A percentile compares a stretch with the other conserved stretches of the same genome.
Evolutionary conservation across 305 asterid species (phyloP).

Genomic region (Fraxinus dipetala): DNA sequence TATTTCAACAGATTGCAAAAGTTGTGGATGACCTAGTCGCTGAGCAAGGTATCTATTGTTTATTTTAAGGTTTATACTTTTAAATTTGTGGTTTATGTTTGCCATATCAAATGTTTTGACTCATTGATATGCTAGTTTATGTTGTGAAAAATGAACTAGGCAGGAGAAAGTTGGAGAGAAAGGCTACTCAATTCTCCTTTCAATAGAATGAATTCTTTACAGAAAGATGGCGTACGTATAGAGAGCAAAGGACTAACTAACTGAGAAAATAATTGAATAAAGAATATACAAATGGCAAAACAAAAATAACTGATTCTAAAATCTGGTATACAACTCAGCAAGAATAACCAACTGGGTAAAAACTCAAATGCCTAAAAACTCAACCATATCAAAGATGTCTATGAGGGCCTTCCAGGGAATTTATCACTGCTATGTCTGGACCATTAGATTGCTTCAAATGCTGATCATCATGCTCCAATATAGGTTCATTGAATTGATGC

Average conservation of each 20-base stretch:
- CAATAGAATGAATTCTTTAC: background rate
- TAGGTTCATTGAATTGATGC: background rate
- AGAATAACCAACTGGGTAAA: background rate
- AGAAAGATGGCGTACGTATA: background rate
- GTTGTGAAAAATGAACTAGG: background rate
- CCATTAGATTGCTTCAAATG: no score
- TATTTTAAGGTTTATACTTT: background rate
- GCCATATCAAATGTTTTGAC: background rate
- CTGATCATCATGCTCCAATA: no score
- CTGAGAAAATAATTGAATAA: background rate
- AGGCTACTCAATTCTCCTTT: background rate
- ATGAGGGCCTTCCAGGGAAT: no score
- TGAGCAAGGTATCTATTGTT: slow-evolving; percentile 63
- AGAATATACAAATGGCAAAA: background rate
- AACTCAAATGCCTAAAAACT: background rate
- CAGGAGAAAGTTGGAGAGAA: background rate
- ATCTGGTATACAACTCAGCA: no score
- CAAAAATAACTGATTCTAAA: background rate
- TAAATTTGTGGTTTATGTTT: background rate
- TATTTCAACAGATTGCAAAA: slow-evolving; percentile 64
- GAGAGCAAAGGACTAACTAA: background rate
- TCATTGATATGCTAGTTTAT: background rate
- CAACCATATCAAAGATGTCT: background rate
- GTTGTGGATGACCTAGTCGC: slow-evolving; percentile 65
- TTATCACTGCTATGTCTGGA: no score